A percentile compares a stretch with the other conserved stretches of the same genome.
These are phyloP conservation scores for Cystofilobasidium macerans DNA, from an alignment of 768 basidiomycete genomes.

Conservation along the genomic window DNA sequence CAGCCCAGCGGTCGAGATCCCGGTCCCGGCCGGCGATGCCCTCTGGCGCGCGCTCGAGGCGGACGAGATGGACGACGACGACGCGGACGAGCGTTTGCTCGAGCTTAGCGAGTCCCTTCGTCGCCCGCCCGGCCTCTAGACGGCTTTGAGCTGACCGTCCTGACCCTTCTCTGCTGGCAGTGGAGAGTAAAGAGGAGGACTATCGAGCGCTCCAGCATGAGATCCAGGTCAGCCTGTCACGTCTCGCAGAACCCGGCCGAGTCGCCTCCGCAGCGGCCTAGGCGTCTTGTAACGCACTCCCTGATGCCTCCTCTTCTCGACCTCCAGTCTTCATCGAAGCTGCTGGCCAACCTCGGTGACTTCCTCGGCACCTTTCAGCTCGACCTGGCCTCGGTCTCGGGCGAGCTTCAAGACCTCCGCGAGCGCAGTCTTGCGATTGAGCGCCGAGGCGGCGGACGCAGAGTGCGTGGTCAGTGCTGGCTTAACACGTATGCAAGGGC, in stretches of 20 bases:
- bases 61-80: neutral
- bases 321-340: constrained; percentile 41
- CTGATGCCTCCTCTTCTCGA: constrained; percentile 22
- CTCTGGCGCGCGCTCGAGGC: neutral
- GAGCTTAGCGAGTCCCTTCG: neutral
- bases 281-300: too few species aligned
- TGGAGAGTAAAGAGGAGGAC: constrained; percentile 43
- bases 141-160: neutral
- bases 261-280: too few species aligned
- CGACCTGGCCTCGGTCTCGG: constrained; percentile 86
- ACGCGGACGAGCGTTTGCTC: neutral
- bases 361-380: constrained; percentile 93
- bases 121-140: neutral
- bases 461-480: constrained; percentile 46
- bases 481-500: neutral
- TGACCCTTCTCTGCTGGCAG: neutral
- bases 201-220: constrained; percentile 84
- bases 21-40: neutral
- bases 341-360: constrained; percentile 75
- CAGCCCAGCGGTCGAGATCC: neutral
- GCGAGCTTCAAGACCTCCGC: constrained; percentile 91
- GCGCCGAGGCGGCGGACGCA: constrained; percentile 65
- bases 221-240: too few species aligned
- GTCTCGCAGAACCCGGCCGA: too few species aligned
- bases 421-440: constrained; percentile 84